Evolutionary conservation across 257 asterid genomes (phyloP), one percentile per base, ranked within the genome.

Genomic region (Cinchona pubescens): DNA sequence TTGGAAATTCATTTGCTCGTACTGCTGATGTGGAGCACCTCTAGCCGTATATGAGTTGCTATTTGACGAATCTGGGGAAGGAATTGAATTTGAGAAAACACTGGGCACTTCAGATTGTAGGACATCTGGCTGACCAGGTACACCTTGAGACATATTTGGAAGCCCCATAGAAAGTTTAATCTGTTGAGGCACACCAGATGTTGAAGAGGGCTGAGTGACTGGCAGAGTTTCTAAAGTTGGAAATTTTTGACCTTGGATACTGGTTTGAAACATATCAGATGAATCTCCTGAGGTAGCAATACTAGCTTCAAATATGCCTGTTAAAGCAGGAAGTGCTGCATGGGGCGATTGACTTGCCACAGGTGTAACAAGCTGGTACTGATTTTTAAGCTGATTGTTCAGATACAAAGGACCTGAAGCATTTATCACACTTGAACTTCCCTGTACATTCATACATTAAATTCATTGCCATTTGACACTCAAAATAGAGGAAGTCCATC

Each of bases 1-100:
- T 75, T 71, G 78, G 42, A 65, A 82, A 29, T 58, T 69, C 51
- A 58, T 73, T 35, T 78, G 83, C 63, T 48, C 66, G 45, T 72
- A 76, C 64, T 15, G 87, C 78, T 76, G 85, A 42, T 69, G 78
- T 35, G 77, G 78, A 79, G 77, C 74, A 69, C 67, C 74, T 12
- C 80, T 71, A 34, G 80, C 67, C 53, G 73, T 69, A 53, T 81
- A 84, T 25, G 18, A 64, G 46, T 82, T 77, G 88, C 83, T 74
- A 75, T 84, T 77, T 25, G 78, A 78, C 61, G 88, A 85, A 81
- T 81, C 87, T 53, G 83, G 78, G 59, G 87, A 78, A 56, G 46
- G 79, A 27, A 85, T 74, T 71, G 82, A 61, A 79, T 65, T 74
- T 67, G 78, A 55, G n/a, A 78, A 66, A 29, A 72, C 79, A 71